Evolutionary conservation across 441 rosid genomes (phyloP), one percentile per base, ranked within the genome.

Genomic region (Brassica hybrid): DNA sequence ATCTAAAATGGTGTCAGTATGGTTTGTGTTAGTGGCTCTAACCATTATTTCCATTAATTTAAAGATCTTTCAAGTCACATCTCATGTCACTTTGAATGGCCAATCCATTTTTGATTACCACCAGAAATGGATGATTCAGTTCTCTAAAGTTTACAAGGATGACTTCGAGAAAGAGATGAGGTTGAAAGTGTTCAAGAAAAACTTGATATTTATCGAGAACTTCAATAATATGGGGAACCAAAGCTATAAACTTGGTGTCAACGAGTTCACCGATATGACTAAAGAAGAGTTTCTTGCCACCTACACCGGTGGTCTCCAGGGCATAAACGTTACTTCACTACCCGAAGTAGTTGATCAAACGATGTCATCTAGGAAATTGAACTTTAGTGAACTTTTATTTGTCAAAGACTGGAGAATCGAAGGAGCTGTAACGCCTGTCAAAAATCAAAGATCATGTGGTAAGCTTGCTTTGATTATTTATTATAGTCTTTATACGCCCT

Each of bases 341-440:
- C 34, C 69, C 17, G 12, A 17, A 43, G 41, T 72, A 6, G 58
- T 48, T 27, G 11, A 18, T 1, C 43, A 30, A 27, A 38, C 56
- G 6, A 66, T 11, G 4, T 30, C 67, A 2, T 73, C 83, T 52
- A 48, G 27, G 52, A 71, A 77, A 60, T 62, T 66, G 80, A 85
- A 77, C 41, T 65, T 63, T n/a, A 82, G 68, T 8, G 50, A 57
- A 16, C 59, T 54, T 17, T 54, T 38, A 30, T 50, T 54, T 0
- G 59, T 57, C 77, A 59, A 79, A 36, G 84, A 88, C n/a, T 88
- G 89, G 91, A 76, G 73, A 66, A 14, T 57, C 43, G 64, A 73
- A 73, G 89, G 87, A 56, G 88, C 84, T 5, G 91, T 86, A 18
- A 86, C 87, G 11, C 67, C 36, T 4, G 45, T 78, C 19, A 80